A percentile compares a stretch with the other conserved stretches of the same genome.
These are phyloP conservation scores for Neurospora sp. DNA, from an alignment of 495 filamentous ascomycete genomes.

Conservation along the genomic window DNA sequence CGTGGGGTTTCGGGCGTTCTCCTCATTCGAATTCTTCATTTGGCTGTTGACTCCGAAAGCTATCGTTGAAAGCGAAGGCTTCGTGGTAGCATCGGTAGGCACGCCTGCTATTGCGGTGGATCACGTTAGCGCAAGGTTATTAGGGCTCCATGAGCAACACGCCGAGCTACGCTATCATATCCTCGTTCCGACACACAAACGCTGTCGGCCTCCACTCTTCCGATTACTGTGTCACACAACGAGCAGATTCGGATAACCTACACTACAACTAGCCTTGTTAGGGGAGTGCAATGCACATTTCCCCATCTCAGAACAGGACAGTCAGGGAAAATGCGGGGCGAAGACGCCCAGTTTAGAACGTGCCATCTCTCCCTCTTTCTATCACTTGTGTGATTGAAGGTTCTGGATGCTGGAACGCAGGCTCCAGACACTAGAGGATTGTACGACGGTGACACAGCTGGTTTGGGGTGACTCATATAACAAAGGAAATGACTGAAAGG, in stretches of 20 bases:
- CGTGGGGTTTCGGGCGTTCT: background rate
- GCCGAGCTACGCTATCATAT: background rate
- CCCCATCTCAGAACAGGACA: background rate
- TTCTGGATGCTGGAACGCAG: background rate
- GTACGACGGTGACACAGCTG: background rate
- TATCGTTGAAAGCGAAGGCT: background rate
- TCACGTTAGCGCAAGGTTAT: background rate
- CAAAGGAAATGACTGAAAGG: background rate
- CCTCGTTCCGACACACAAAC: background rate
- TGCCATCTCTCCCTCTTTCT: background rate
- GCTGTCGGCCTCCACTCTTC: background rate
- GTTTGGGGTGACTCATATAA: background rate
- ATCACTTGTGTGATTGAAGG: background rate
- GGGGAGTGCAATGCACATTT: background rate
- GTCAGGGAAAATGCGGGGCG: background rate
- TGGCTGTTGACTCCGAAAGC: background rate
- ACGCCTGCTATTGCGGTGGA: background rate
- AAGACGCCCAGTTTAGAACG: background rate
- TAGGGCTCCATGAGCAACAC: background rate
- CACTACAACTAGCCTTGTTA: background rate
- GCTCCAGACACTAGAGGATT: background rate
- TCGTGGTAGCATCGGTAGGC: background rate
- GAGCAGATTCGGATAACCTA: background rate
- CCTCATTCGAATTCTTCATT: background rate
- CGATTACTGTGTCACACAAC: background rate